A percentile compares a stretch with the other conserved stretches of the same genome.
Conservation (phyloP, 805 yeast species). For the Myxozyma kluyveri region DNA sequence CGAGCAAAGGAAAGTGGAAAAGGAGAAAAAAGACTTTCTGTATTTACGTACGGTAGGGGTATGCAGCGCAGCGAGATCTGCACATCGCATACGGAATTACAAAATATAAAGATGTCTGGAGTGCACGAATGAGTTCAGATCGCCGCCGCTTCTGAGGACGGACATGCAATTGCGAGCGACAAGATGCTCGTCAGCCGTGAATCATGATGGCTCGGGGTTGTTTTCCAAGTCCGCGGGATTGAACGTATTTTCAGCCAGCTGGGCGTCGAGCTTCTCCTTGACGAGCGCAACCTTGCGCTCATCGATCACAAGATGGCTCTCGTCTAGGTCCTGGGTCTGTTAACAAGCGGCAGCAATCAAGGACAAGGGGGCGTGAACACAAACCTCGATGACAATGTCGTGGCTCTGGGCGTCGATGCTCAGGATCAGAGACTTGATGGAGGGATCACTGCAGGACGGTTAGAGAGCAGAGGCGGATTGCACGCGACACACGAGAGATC, state of each 20-base stretch:
- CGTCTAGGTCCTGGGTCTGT: slow-evolving; percentile 68
- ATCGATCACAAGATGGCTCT: slow-evolving; percentile 81
- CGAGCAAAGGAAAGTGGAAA: too few species aligned
- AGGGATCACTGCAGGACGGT: slow-evolving; percentile 67
- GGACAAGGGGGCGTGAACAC: slow-evolving; percentile 23
- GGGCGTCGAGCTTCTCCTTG: slow-evolving; percentile 69
- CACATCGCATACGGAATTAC: too few species aligned
- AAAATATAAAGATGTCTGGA: too few species aligned
- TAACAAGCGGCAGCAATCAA: neutral
- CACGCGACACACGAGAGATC: slow-evolving; percentile 4
- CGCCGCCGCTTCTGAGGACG: neutral
- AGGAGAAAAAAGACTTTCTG: too few species aligned
- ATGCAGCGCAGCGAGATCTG: too few species aligned
- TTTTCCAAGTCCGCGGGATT: slow-evolving; percentile 62
- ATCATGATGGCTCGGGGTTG: neutral
- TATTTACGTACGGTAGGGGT: too few species aligned
- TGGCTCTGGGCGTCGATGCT: slow-evolving; percentile 74
- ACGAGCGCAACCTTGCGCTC: slow-evolving; percentile 71
- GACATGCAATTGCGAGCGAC: neutral
- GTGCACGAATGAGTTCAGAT: too few species aligned
- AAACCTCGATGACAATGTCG: slow-evolving; percentile 61
- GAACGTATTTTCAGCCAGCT: slow-evolving; percentile 79
- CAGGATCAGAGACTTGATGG: slow-evolving; percentile 80
- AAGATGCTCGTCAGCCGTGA: neutral
- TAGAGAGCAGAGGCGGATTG: neutral